Percentiles rank a stretch among this genome's conserved stretches.
phyloP scores from a whole-genome alignment of 1,139 yeast genomes.

The Pichia kudriavzevii region DNA sequence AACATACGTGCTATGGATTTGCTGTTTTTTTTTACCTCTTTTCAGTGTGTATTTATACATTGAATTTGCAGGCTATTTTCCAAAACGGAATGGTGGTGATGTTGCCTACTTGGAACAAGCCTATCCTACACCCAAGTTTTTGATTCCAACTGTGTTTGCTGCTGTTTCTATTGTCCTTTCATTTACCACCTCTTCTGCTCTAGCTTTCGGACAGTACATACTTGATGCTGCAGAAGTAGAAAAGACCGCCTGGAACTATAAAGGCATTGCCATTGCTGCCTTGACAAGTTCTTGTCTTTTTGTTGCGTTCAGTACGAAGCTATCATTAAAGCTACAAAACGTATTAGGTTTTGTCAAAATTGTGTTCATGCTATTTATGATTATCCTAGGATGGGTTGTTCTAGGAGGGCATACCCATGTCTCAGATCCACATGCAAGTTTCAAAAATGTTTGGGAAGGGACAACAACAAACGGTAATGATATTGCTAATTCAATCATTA shows the following conservation, averaged over 20 bases:
- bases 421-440: constrained; percentile 28
- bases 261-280: constrained; percentile 37
- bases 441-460: constrained; percentile 32
- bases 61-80: constrained; percentile 35
- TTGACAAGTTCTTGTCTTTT: constrained; percentile 29
- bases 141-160: constrained; percentile 37
- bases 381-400: constrained; percentile 34
- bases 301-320: constrained; percentile 30
- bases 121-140: constrained; percentile 34
- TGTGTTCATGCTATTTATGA: constrained; percentile 32
- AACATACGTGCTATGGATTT: constrained; percentile 36
- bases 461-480: constrained; percentile 36
- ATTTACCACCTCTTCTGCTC: constrained; percentile 36
- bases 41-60: constrained; percentile 33
- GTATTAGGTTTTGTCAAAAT: constrained; percentile 35
- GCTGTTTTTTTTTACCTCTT: constrained; percentile 34
- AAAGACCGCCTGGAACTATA: constrained; percentile 33
- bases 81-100: constrained; percentile 34
- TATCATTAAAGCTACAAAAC: constrained; percentile 32
- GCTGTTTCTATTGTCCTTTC: constrained; percentile 36
- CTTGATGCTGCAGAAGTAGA: constrained; percentile 33
- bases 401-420: constrained; percentile 35
- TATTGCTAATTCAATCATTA: constrained; percentile 36
- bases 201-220: constrained; percentile 36
- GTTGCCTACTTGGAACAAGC: constrained; percentile 40